A percentile compares a stretch with the other conserved stretches of the same genome.
Conservation (phyloP, 2,329 filamentous ascomycete species). For the Fusarium sp. region DNA sequence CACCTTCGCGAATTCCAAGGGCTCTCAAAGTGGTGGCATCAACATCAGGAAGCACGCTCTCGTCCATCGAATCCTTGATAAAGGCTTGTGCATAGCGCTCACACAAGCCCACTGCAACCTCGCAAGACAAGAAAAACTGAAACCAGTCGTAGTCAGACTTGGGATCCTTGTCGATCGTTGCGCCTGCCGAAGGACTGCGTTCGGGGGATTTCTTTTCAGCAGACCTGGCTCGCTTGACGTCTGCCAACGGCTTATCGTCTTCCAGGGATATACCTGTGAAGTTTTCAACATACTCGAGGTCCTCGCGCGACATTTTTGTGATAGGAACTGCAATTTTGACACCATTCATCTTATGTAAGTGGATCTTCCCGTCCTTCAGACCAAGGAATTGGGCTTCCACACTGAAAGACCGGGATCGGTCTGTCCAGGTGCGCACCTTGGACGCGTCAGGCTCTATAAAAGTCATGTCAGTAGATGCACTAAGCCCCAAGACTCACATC, state of each 20-base stretch:
- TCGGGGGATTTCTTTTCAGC: constrained; percentile 44
- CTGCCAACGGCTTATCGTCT: constrained; percentile 92
- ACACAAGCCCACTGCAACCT: constrained; percentile 91
- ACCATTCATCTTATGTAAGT: constrained; percentile 96
- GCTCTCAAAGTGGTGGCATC: constrained; percentile 85
- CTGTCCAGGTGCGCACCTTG: constrained; percentile 93
- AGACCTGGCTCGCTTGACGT: constrained; percentile 72
- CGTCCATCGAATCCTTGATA: constrained; percentile 91
- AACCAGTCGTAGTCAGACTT: constrained; percentile 97
- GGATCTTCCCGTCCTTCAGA: constrained; percentile 94
- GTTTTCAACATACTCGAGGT: constrained; percentile 93
- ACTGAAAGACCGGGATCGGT: constrained; percentile 94
- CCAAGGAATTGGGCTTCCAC: constrained; percentile 97
- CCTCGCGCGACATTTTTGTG: constrained; percentile 93
- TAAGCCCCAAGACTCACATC: background rate
- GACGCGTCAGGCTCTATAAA: constrained; percentile 79
- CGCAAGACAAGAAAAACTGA: constrained; percentile 94
- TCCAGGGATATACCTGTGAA: constrained; percentile 90
- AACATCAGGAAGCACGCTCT: constrained; percentile 91
- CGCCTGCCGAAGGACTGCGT: constrained; percentile 61
- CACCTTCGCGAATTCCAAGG: constrained; percentile 93
- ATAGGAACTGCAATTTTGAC: constrained; percentile 98
- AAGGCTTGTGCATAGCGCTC: constrained; percentile 95
- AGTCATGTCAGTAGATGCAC: constrained; percentile 20
- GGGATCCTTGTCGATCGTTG: constrained; percentile 69